A percentile compares a stretch with the other conserved stretches of the same genome.
These are phyloP conservation scores for Neophaeococcomyces mojaviensis DNA, from an alignment of 2,329 filamentous ascomycete species.

Conservation along the genomic window DNA sequence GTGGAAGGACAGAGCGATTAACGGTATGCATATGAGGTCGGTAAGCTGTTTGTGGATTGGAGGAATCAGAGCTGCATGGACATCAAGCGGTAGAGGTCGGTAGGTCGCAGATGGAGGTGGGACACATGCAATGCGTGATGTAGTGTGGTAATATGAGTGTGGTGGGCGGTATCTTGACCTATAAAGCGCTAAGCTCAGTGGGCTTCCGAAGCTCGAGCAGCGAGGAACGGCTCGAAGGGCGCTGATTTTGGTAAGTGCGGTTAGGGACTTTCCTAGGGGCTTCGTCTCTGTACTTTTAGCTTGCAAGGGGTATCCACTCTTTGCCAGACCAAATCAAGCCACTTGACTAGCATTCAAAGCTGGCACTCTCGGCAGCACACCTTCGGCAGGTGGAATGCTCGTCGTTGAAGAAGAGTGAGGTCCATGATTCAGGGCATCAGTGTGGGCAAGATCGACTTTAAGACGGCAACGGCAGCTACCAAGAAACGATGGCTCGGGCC, in stretches of 20 bases:
- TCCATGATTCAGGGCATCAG: not conserved
- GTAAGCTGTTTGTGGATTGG: conserved; percentile 4
- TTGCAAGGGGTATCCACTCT: not conserved
- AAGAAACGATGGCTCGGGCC: not conserved
- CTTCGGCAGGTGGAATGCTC: not conserved
- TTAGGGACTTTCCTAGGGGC: conserved; percentile 5
- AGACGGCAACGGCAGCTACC: not conserved
- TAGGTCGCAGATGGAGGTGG: conserved; percentile 7
- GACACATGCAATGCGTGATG: conserved; percentile 8
- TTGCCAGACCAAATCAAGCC: conserved; percentile 2
- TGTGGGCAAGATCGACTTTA: not conserved
- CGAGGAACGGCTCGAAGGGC: conserved; percentile 12
- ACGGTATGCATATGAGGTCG: conserved; percentile 6
- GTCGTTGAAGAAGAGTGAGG: not conserved
- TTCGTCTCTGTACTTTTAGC: conserved; percentile 5
- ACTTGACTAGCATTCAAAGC: conserved; percentile 3
- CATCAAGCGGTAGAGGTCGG: not conserved
- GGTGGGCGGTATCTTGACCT: conserved; percentile 10
- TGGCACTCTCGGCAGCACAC: not conserved
- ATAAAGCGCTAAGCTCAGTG: conserved; percentile 7
- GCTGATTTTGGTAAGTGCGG: conserved; percentile 4
- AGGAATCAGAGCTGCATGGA: conserved; percentile 6
- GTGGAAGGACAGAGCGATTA: conserved; percentile 5
- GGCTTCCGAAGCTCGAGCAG: not conserved
- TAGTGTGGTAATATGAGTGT: conserved; percentile 8